Evolutionary conservation across 2,329 filamentous ascomycete species (phyloP).

Genomic region (Orbilia blumenaviensis): DNA sequence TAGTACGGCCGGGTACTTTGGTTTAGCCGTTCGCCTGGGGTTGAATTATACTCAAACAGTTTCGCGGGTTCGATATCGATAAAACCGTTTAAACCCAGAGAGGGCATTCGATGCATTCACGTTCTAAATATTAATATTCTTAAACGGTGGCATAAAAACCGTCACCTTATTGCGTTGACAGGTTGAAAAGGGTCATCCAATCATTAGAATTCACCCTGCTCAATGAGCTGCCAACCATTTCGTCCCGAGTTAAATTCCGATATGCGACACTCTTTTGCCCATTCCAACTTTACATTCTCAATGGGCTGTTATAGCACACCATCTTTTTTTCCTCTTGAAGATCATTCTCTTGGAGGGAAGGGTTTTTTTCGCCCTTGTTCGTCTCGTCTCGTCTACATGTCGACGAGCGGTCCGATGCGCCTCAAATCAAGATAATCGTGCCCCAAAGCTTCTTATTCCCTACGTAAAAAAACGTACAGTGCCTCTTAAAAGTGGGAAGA

Average conservation of each 20-base stretch:
- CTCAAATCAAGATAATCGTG: constrained; percentile 20
- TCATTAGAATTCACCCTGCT: neutral
- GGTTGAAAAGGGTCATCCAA: neutral
- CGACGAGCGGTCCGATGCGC: constrained; percentile 26
- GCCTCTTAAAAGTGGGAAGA: neutral
- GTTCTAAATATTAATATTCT: no score
- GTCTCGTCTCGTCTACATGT: constrained; percentile 4
- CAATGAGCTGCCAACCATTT: constrained; percentile 7
- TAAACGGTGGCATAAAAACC: neutral
- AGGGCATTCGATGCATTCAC: no score
- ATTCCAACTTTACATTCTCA: constrained; percentile 13
- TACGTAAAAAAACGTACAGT: neutral
- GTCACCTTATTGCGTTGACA: constrained; percentile 45
- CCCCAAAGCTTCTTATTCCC: neutral
- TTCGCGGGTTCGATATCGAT: neutral
- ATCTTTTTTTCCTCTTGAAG: constrained; percentile 3
- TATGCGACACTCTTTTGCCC: constrained; percentile 41
- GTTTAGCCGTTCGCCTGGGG: neutral
- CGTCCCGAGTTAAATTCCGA: constrained; percentile 44
- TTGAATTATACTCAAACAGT: neutral
- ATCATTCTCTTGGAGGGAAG: neutral
- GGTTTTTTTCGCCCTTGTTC: neutral
- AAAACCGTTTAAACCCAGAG: no score
- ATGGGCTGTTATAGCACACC: neutral
- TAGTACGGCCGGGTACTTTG: constrained; percentile 14